Percentiles rank a stretch among this genome's conserved stretches.
phyloP scores from a whole-genome alignment of 805 yeast species.

The Sugiyamaella boreocaroliniensis region DNA sequence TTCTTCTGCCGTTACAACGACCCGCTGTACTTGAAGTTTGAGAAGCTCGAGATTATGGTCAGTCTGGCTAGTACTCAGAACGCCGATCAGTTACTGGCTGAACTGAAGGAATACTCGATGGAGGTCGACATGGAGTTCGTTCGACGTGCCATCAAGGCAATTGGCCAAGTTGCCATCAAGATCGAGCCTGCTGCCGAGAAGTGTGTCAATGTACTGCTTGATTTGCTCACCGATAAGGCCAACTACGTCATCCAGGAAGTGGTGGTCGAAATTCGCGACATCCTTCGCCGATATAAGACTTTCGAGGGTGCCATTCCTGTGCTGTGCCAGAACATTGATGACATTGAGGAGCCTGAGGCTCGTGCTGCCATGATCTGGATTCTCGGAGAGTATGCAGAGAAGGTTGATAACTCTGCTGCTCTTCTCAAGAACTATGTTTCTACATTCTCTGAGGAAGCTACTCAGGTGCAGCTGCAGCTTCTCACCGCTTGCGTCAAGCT shows the following conservation, averaged over 20 bases:
- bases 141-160: conserved; percentile 78
- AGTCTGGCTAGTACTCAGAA: conserved; percentile 63
- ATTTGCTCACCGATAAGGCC: conserved; percentile 58
- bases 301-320: conserved; percentile 44
- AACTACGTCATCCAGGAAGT: conserved; percentile 77
- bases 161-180: conserved; percentile 85
- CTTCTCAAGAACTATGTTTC: conserved; percentile 37
- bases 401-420: conserved; percentile 39
- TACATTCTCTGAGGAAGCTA: conserved; percentile 56
- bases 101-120: conserved; percentile 79
- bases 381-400: conserved; percentile 64
- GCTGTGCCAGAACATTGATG: conserved; percentile 42
- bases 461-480: conserved; percentile 70
- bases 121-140: conserved; percentile 89
- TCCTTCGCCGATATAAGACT: conserved; percentile 63
- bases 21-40: conserved; percentile 88
- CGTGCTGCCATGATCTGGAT: conserved; percentile 79
- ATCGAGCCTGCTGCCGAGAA: conserved; percentile 53
- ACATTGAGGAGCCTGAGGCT: conserved; percentile 75
- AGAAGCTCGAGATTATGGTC: conserved; percentile 84
- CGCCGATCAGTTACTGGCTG: conserved; percentile 58
- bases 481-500: conserved; percentile 72
- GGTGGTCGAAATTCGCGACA: conserved; percentile 67
- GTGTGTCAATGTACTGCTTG: conserved; percentile 63
- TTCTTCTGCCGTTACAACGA: conserved; percentile 88